Evolutionary conservation across 2,329 filamentous ascomycete genomes (phyloP).

Genomic region (Colletotrichum zoysiae): DNA sequence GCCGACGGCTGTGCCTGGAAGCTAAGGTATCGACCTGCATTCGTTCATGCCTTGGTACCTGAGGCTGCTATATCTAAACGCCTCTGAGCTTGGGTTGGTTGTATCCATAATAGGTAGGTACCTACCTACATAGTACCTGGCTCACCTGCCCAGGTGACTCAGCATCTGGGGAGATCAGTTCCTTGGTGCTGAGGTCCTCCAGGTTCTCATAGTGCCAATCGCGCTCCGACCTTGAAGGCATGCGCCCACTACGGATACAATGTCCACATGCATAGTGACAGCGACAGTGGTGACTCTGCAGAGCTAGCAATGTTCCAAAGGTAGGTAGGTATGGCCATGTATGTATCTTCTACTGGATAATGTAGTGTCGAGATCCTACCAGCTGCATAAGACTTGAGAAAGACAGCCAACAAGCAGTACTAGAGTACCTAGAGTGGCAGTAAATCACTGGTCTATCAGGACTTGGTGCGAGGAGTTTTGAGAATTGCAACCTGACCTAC

Average conservation of each 20-base stretch:
- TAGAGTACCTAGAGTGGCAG: background rate
- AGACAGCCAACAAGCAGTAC: constrained; percentile 3
- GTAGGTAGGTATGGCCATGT: no score
- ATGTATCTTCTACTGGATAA: no score
- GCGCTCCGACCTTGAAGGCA: background rate
- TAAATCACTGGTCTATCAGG: constrained; percentile 18
- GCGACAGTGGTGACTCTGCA: background rate
- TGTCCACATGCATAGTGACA: background rate
- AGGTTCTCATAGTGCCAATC: constrained; percentile 4
- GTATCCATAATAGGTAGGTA: no score
- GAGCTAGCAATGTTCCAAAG: background rate
- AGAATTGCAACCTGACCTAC: background rate
- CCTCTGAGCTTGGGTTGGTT: constrained; percentile 25
- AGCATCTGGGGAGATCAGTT: constrained; percentile 9
- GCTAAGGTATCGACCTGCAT: constrained; percentile 13
- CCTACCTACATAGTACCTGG: background rate
- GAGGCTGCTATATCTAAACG: constrained; percentile 20
- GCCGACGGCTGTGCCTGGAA: constrained; percentile 20
- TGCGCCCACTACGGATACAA: background rate
- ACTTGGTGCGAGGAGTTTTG: constrained; percentile 9
- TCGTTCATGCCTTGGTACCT: constrained; percentile 24
- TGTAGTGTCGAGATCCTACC: background rate
- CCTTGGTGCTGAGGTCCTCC: background rate
- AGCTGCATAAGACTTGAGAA: constrained; percentile 8
- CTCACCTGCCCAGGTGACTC: constrained; percentile 4